phyloP scores from a whole-genome alignment of 2,329 filamentous ascomycete species.

The Corinectria fuckeliana region DNA sequence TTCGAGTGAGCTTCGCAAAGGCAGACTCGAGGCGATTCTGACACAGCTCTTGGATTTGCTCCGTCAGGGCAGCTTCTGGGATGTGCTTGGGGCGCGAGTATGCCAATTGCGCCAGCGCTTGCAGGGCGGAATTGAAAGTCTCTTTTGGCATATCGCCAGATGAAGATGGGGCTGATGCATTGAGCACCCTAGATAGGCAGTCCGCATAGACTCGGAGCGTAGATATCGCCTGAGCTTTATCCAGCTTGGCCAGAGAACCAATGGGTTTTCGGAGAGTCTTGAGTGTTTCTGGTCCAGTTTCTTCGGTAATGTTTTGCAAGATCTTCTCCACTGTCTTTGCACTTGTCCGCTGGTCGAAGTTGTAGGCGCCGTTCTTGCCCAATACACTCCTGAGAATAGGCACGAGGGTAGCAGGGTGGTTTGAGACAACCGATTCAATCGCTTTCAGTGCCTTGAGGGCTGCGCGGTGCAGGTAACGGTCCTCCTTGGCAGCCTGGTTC shows the following conservation, averaged over 20 bases:
- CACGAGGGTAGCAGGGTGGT: slow-evolving; percentile 64
- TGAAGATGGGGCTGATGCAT: slow-evolving; percentile 41
- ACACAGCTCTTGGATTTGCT: slow-evolving; percentile 60
- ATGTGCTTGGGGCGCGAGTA: slow-evolving; percentile 57
- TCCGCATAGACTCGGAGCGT: slow-evolving; percentile 58
- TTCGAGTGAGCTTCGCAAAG: slow-evolving; percentile 63
- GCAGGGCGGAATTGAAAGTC: slow-evolving; percentile 51
- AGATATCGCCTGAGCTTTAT: slow-evolving; percentile 38
- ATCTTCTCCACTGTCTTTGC: slow-evolving; percentile 83
- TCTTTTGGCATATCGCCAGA: slow-evolving; percentile 39
- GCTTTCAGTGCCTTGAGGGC: slow-evolving; percentile 78
- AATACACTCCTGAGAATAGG: slow-evolving; percentile 72
- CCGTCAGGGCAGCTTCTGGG: slow-evolving; percentile 53
- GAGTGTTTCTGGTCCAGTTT: slow-evolving; percentile 62
- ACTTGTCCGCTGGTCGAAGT: slow-evolving; percentile 86
- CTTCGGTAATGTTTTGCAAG: slow-evolving; percentile 63
- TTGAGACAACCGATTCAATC: slow-evolving; percentile 69
- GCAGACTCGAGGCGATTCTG: slow-evolving; percentile 64
- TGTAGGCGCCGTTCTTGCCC: slow-evolving; percentile 71
- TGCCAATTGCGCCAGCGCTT: slow-evolving; percentile 60
- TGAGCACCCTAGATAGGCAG: slow-evolving; percentile 61
- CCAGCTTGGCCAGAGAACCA: slow-evolving; percentile 35
- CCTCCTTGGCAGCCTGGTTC: slow-evolving; percentile 80
- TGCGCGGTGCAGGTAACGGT: slow-evolving; percentile 80
- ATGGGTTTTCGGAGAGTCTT: slow-evolving; percentile 55